Conservation (phyloP, 2,329 filamentous ascomycete genomes). For the Salinomyces thailandicus region DNA sequence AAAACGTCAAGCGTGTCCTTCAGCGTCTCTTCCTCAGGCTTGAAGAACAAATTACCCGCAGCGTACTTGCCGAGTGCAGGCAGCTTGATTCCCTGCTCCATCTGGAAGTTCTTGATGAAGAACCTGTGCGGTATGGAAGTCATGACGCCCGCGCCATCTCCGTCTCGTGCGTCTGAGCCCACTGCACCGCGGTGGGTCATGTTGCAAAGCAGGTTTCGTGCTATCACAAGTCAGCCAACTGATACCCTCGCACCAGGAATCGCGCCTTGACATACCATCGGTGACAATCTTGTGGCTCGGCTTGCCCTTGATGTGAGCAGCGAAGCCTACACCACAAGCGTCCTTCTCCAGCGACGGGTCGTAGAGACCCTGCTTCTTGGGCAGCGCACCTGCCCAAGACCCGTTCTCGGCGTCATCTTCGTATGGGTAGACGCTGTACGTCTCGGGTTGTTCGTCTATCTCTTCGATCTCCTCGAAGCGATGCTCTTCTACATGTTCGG, state of each 20-base stretch:
- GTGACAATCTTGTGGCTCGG: constrained; percentile 96
- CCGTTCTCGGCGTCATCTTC: constrained; percentile 64
- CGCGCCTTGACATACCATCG: constrained; percentile 60
- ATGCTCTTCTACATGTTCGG: constrained; percentile 39
- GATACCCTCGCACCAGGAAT: constrained; percentile 1
- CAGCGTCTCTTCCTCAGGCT: constrained; percentile 82
- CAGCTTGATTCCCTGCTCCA: constrained; percentile 76
- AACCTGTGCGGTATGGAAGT: constrained; percentile 97
- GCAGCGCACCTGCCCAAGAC: constrained; percentile 89
- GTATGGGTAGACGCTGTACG: constrained; percentile 41
- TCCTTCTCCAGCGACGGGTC: constrained; percentile 95
- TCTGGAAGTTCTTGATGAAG: constrained; percentile 96
- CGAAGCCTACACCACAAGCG: constrained; percentile 98
- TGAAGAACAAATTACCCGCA: constrained; percentile 96
- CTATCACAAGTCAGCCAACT: constrained; percentile 39
- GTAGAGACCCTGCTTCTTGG: constrained; percentile 97
- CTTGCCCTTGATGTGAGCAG: constrained; percentile 96
- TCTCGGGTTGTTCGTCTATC: constrained; percentile 34
- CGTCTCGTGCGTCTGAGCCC: constrained; percentile 93
- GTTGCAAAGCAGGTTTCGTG: constrained; percentile 91
- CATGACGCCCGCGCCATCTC: constrained; percentile 98
- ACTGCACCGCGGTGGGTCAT: constrained; percentile 99
- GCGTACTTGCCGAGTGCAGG: constrained; percentile 89
- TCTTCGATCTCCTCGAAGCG: constrained; percentile 34
- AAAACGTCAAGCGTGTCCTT: constrained; percentile 86